These are phyloP conservation scores for Talaromyces albobiverticillius DNA, from an alignment of 2,329 filamentous ascomycete genomes.

Conservation along the genomic window DNA sequence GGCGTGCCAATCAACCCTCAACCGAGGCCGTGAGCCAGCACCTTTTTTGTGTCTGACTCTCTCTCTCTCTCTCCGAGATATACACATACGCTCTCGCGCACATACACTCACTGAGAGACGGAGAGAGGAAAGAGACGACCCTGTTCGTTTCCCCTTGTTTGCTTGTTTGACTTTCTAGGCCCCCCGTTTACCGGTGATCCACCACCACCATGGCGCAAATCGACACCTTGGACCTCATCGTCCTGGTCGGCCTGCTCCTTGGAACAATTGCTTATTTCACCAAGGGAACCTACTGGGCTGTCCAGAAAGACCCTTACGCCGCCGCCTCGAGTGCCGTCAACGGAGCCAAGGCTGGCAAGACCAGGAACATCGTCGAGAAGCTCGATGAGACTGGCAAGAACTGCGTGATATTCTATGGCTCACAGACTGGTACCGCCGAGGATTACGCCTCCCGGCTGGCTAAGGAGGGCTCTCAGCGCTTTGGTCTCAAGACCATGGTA, in stretches of 20 bases:
- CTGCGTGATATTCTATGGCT: constrained; percentile 97
- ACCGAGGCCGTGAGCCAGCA: too few relatives aligned
- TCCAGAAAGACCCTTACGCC: constrained; percentile 85
- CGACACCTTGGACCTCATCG: constrained; percentile 90
- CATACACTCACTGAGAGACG: background rate
- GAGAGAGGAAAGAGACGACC: background rate
- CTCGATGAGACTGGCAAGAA: constrained; percentile 96
- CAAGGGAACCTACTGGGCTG: constrained; percentile 90
- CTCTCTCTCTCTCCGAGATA: too few relatives aligned
- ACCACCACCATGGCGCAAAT: constrained; percentile 81
- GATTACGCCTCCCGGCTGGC: constrained; percentile 95
- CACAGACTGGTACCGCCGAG: constrained; percentile 96
- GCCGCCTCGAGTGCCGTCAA: constrained; percentile 66
- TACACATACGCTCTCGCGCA: too few relatives aligned
- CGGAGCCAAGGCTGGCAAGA: constrained; percentile 75
- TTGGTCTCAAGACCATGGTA: constrained; percentile 96
- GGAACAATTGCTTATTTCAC: constrained; percentile 95
- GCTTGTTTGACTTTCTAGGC: background rate
- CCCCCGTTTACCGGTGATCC: background rate
- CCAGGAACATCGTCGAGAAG: constrained; percentile 89
- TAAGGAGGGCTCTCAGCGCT: constrained; percentile 95
- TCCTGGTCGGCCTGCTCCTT: constrained; percentile 79
- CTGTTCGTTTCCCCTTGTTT: background rate
- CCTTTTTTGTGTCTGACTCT: background rate
- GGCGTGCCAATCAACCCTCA: too few relatives aligned